Conservation (phyloP, 75 land plant genomes). For the Pseudotsuga menziesii region DNA sequence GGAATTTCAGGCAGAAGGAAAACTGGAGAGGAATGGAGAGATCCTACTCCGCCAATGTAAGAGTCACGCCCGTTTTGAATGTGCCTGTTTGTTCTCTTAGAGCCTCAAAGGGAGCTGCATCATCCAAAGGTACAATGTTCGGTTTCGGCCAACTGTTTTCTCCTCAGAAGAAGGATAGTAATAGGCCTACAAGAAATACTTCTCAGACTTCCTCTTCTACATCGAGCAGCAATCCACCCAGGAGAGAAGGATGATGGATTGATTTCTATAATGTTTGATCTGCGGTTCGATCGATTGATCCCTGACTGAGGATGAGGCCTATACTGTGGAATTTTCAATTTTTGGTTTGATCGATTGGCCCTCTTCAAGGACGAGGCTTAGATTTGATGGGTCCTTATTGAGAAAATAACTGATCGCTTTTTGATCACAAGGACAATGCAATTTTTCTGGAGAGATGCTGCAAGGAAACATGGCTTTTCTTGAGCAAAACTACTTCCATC, state of each 20-base stretch:
- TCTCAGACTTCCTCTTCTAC: neutral
- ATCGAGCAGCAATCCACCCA: neutral
- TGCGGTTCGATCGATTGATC: neutral
- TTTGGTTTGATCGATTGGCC: neutral
- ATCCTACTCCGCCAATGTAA: constrained; percentile 58
- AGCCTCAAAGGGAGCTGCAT: constrained; percentile 13
- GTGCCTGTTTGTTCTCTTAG: constrained; percentile 55
- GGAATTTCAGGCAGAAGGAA: constrained; percentile 18
- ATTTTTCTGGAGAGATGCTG: neutral
- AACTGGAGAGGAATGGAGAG: constrained; percentile 46
- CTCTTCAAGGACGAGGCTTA: neutral
- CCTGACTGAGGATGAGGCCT: neutral
- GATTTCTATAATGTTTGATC: neutral
- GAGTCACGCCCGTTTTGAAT: constrained; percentile 50
- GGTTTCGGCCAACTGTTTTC: constrained; percentile 39
- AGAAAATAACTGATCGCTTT: neutral
- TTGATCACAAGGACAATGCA: constrained; percentile 1
- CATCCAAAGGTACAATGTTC: constrained; percentile 33
- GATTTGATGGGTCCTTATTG: neutral
- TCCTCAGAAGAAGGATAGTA: constrained; percentile 30
- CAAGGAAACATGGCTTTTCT: neutral
- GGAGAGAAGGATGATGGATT: constrained; percentile 11
- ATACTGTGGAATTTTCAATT: neutral
- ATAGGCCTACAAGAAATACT: constrained; percentile 3
- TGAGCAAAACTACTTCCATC: neutral